Percentiles rank a stretch among this genome's conserved stretches.
Evolutionary conservation across 164 flowering plant species (phyloP).

Genomic region (grape (Vitis vinifera)): ASM3070453v1 NC_081820.1:27506501-27507000

Average conservation of each 20-base stretch:
- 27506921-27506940: conserved; percentile 99
- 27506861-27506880: not conserved
- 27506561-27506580: not conserved
- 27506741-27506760: conserved; percentile 18
- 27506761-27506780: conserved; percentile 94
- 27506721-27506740: not conserved
- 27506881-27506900: conserved; percentile 44
- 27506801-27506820: conserved; percentile 4
- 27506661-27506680: conserved; percentile 8
- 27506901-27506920: conserved; percentile 91
- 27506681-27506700: not conserved
- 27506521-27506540: not conserved
- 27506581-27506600: not conserved
- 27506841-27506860: not conserved
- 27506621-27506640: not conserved
- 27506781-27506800: conserved; percentile 89
- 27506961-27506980: conserved; percentile 81
- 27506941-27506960: conserved; percentile 80
- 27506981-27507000: conserved; percentile 81
- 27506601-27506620: not conserved
- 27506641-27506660: not conserved
- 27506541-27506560: not conserved
- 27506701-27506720: not conserved
- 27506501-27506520: not conserved
- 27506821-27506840: not conserved